Evolutionary conservation across 2,329 filamentous ascomycete species (phyloP).

Genomic region (Trichoderma guizhouense): DNA sequence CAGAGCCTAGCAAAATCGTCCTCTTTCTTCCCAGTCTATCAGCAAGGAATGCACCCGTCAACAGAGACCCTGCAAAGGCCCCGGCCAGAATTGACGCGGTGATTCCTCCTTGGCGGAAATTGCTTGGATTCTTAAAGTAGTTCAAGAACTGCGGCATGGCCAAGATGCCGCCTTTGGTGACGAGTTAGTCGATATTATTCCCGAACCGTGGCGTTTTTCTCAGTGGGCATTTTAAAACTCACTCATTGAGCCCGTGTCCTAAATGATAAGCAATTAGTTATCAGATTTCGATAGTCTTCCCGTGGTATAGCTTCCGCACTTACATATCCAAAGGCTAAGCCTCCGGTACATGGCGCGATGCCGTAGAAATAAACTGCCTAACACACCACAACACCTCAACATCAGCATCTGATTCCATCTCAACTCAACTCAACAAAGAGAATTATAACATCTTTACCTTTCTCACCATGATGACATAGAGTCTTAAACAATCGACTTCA

Average conservation of each 20-base stretch:
- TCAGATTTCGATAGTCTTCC: background rate
- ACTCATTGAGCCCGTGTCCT: conserved; percentile 19
- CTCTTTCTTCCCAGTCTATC: conserved; percentile 6
- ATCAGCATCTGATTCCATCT: background rate
- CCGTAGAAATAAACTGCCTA: conserved; percentile 16
- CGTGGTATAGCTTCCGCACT: background rate
- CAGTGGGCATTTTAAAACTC: background rate
- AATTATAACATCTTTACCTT: background rate
- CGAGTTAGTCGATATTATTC: background rate
- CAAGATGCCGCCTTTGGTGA: conserved; percentile 3
- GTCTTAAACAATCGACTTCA: background rate
- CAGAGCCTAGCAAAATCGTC: conserved; percentile 13
- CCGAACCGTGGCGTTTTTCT: background rate
- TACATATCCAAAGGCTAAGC: conserved; percentile 19
- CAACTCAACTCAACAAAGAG: background rate
- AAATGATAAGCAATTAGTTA: background rate
- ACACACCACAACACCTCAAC: background rate
- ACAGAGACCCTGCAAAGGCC: conserved; percentile 13
- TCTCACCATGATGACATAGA: conserved; percentile 2
- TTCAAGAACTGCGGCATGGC: conserved; percentile 16
- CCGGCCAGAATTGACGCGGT: conserved; percentile 16
- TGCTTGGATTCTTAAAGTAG: conserved; percentile 18
- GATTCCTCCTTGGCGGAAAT: conserved; percentile 18
- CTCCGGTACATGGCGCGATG: conserved; percentile 17
- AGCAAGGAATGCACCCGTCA: conserved; percentile 16